Evolutionary conservation across 805 yeast species (phyloP).

Genomic region (Ogataea corticis): DNA sequence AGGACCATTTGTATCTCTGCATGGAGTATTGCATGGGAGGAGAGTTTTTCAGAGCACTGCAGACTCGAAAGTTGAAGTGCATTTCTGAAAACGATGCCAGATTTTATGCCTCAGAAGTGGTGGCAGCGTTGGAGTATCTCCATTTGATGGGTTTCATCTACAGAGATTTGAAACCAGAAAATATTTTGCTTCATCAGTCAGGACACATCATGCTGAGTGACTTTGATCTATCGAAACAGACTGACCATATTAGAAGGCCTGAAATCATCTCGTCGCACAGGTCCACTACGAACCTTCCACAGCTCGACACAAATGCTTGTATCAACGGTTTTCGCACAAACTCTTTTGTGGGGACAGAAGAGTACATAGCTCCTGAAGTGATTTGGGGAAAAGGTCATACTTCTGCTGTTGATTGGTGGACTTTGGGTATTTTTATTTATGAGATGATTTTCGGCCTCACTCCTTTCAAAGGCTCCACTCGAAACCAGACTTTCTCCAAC

Average conservation of each 20-base stretch:
- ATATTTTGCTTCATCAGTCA: constrained; percentile 88
- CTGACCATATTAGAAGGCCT: constrained; percentile 75
- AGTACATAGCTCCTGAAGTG: constrained; percentile 97
- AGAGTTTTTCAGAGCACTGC: constrained; percentile 94
- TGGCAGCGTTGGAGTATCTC: constrained; percentile 93
- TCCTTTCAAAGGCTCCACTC: constrained; percentile 89
- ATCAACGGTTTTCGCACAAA: constrained; percentile 96
- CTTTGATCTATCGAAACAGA: constrained; percentile 91
- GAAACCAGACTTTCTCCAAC: constrained; percentile 88
- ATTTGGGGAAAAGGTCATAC: constrained; percentile 97
- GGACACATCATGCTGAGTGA: constrained; percentile 98
- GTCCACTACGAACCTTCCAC: constrained; percentile 47
- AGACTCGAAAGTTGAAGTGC: constrained; percentile 84
- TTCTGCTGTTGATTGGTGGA: constrained; percentile 99
- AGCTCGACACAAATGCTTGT: constrained; percentile 90
- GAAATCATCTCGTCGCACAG: constrained; percentile 48
- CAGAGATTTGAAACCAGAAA: constrained; percentile 95
- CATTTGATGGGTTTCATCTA: constrained; percentile 97
- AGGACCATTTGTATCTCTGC: constrained; percentile 86
- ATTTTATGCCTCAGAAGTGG: constrained; percentile 95
- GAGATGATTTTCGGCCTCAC: constrained; percentile 97
- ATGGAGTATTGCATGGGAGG: constrained; percentile 99
- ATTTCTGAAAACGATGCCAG: constrained; percentile 85
- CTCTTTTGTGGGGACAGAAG: constrained; percentile 98
- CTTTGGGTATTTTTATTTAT: constrained; percentile 86